Evolutionary conservation across 2,329 filamentous ascomycete species (phyloP), one percentile per base, ranked within the genome.

Genomic region (Alternaria sp.): DNA sequence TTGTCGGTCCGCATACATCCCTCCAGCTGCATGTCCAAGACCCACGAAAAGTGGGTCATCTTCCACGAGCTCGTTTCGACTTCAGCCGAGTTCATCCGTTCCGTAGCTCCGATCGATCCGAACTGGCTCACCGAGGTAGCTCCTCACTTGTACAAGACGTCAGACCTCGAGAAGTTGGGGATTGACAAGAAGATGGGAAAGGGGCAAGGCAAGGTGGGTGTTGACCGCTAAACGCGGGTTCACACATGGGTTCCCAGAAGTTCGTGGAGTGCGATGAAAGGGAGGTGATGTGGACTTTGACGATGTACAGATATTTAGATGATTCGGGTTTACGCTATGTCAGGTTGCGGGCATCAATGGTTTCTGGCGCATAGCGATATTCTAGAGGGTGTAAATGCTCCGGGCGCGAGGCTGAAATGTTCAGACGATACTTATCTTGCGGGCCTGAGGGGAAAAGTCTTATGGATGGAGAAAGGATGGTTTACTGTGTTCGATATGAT

Each of bases 31-130:
- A 7, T 45, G 8, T 31, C 5, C n/a, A 14, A 45, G 2, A 45
- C 8, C 17, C 17, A 10, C 28, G 42, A 7, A 24, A 26, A 26
- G 8, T 42, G 9, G 39, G n/a, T 42, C 7, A 5, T 14, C 39
- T 42, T 11, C 23, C 7, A 2, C 23, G 39, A 42, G 13, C 13
- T 26, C 13, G 39, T 42, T 4, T 5, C 6, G 39, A 94, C 91
- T 34, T 90, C 86, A 28, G 96, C 96, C 81, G 94, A 97, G 81
- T 99, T 94, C 77, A 96, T 97, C 88, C 84, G 94, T 24, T 91
- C 87, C 69, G 90, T 90, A 56, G 89, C 97, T 83, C 93, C 93
- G 1, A 86, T 98, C 52, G 88, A 96, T 72, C 83, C 90, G 0
- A 87, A 88, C 72, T 97, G 93, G 93, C 75, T 99, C 68, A 86